Base-by-base conservation (phyloP, 106 monocot species). In the Allium cepa region DNA sequence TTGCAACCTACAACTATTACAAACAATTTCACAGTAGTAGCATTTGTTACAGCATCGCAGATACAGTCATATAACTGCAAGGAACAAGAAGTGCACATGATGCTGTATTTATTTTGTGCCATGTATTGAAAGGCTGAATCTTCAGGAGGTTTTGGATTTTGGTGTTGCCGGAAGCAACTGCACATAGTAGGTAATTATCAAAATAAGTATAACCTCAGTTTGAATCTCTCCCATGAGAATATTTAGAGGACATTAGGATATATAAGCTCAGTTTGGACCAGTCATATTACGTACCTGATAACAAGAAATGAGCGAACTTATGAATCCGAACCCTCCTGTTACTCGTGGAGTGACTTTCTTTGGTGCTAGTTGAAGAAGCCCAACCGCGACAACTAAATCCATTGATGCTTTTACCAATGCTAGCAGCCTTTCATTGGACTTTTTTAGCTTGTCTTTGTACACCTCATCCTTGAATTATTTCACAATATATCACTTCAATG, bases 281-380 rank as follows among this genome's bases (percentile, higher is more conserved):
- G 56, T n/a, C 11, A 26, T 8, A 59, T 68, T 59, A 74, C 14
- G 3, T 78, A 95, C 96, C 96, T 96, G 96, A 70, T 96, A 96
- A 49, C 96, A 96, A 51, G 91, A 86, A 57, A 91, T 96, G 53
- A 95, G 88, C 1, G 94, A 95, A 69, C 49, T 81, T 60, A 83
- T 17, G 66, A 96, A 82, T n/a, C 96, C 91, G 67, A 85, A 79
- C 0, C 69, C 91, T 65, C 96, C 91, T 0, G 88, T 96, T 8
- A 96, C 86, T 45, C 96, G 96, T 28, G 96, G 88, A 60, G 88
- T 91, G 55, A 96, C 82, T 46, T 76, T 96, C 79, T 88, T 84
- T 2, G 91, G 96, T 17, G 91, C 80, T 12, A 96, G 72, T 65
- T 88, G 96, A 64, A 96, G 91, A 59, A 96, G 78, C 50, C 96